phyloP scores from a whole-genome alignment of 2,329 filamentous ascomycete species.

The Ceratocystis smalleyi region DNA sequence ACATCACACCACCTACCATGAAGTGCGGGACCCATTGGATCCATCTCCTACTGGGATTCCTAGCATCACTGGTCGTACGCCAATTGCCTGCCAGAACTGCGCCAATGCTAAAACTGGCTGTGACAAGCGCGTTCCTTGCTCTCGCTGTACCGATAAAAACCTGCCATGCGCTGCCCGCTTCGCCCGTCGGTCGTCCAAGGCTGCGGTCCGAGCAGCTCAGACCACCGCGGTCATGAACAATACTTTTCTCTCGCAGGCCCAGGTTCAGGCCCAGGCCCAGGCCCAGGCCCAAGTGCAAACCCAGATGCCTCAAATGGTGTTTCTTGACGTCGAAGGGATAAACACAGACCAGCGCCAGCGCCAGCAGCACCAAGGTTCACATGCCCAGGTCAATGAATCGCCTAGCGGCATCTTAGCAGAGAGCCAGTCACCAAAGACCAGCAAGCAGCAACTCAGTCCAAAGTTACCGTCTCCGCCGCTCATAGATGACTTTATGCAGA shows the following conservation, averaged over 20 bases:
- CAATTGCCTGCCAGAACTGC: constrained; percentile 28
- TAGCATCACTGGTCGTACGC: constrained; percentile 27
- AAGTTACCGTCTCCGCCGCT: constrained; percentile 8
- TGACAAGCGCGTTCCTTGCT: constrained; percentile 27
- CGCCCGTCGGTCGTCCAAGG: constrained; percentile 36
- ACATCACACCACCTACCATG: constrained; percentile 37
- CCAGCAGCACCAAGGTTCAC: neutral
- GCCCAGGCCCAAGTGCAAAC: neutral
- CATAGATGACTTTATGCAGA: constrained; percentile 30
- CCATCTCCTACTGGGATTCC: constrained; percentile 30
- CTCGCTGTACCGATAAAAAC: constrained; percentile 26
- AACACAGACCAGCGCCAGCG: constrained; percentile 9
- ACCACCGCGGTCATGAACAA: constrained; percentile 20
- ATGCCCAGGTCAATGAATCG: neutral
- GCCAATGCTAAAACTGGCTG: constrained; percentile 28
- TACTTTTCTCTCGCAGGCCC: constrained; percentile 11
- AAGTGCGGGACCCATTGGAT: constrained; percentile 33
- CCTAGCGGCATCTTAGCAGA: neutral
- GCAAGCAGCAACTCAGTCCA: constrained; percentile 21
- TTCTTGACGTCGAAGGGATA: constrained; percentile 26
- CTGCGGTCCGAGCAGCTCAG: constrained; percentile 30
- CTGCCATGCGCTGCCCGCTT: constrained; percentile 30
- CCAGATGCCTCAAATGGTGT: constrained; percentile 19
- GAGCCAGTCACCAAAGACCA: constrained; percentile 25
- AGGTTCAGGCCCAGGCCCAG: neutral